Percentiles rank a stretch among this genome's conserved stretches.
phyloP scores from a whole-genome alignment of 2,329 filamentous ascomycete genomes.

The Dryadomyces quercivorus region DNA sequence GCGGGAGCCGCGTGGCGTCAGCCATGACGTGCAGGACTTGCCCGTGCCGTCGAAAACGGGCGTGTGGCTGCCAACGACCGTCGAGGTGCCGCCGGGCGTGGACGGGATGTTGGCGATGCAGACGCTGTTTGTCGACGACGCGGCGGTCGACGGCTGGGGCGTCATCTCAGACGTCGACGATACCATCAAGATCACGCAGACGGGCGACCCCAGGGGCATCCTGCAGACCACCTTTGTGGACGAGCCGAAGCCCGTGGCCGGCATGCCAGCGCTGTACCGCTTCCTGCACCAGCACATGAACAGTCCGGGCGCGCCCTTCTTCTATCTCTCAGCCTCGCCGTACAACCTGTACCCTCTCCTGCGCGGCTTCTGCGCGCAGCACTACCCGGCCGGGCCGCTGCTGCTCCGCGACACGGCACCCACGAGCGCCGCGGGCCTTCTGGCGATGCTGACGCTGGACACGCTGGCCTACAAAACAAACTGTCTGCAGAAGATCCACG shows the following conservation, averaged over 20 bases:
- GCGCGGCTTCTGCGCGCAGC: conserved; percentile 53
- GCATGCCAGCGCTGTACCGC: conserved; percentile 77
- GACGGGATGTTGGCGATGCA: conserved; percentile 49
- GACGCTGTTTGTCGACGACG: conserved; percentile 59
- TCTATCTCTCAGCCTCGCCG: conserved; percentile 87
- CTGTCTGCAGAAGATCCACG: conserved; percentile 64
- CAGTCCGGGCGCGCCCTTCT: conserved; percentile 58
- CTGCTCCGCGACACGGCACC: conserved; percentile 77
- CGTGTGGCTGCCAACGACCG: conserved; percentile 30
- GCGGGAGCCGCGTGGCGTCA: conserved; percentile 60
- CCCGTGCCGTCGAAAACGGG: conserved; percentile 35
- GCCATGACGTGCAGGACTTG: conserved; percentile 46
- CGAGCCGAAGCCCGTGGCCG: conserved; percentile 54
- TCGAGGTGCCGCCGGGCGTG: conserved; percentile 36
- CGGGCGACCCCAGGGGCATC: conserved; percentile 68
- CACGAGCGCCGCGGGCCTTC: conserved; percentile 70
- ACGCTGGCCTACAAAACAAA: conserved; percentile 80
- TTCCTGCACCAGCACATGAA: conserved; percentile 44
- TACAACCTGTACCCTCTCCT: conserved; percentile 92
- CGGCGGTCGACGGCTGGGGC: conserved; percentile 60
- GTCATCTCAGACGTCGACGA: conserved; percentile 88
- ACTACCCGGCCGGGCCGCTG: conserved; percentile 69
- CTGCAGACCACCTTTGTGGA: conserved; percentile 75
- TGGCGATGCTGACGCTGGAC: conserved; percentile 66
- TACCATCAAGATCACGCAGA: conserved; percentile 86